Evolutionary conservation across 768 basidiomycete genomes (phyloP), one percentile per base, ranked within the genome.

Genomic region (Serendipita sp.): DNA sequence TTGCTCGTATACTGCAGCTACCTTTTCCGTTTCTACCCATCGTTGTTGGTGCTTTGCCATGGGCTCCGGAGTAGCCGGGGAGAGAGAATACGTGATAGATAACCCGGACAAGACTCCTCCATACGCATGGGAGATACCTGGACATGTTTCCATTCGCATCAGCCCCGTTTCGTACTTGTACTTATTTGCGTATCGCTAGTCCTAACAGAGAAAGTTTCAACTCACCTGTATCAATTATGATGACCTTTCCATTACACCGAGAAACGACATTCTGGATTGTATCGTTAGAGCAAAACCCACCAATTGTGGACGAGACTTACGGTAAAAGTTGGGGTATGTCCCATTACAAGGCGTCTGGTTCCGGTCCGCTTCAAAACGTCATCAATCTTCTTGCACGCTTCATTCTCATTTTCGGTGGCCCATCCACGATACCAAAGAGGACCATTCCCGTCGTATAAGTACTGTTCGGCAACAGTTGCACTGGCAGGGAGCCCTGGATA

Each of bases 351-450:
- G 69, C 92, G 78, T 66, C 90, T 76, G 32, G 89, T 93, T 0
- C 92, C 92, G 1, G 90, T 86, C 73, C 80, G 83, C 37, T 79
- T 71, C 63, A 90, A 75, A 16, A 94, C 86, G 30, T 77, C 74
- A 65, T 89, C 85, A 0, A 92, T 92, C 41, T 82, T 79, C 1
- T 69, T 72, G 72, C 96, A 99, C 3, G 77, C 73, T 3, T 82
- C 83, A 62, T 77, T 77, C 65, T 81, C 80, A 63, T 94, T 90
- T 8, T 44, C 45, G 16, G 45, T 24, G n/a, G 54, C 54, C 84
- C 93, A 93, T 1, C 93, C 93, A 10, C 96, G 81, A 73, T 93
- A 96, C 96, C 96, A 97, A 51, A 94, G 74, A 2, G 93, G 92
- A 0, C 95, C 95, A 47, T 90, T 83, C 0, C 79, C 70, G 28